phyloP scores from a whole-genome alignment of 1,284 basidiomycete species.

The Ustilago trichophora region DNA sequence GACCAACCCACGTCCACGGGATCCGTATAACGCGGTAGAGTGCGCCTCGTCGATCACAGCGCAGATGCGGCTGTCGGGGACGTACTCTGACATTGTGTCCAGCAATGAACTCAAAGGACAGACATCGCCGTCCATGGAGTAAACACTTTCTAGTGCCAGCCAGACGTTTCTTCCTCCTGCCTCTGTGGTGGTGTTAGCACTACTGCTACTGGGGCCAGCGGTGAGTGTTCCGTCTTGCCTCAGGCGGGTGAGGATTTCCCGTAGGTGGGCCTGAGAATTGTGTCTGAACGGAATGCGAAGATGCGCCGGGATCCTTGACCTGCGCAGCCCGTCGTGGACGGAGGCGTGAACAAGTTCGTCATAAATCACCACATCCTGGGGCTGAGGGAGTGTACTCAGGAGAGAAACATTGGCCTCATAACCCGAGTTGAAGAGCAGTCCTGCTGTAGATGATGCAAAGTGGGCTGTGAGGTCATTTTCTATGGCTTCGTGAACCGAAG shows the following conservation, averaged over 20 bases:
- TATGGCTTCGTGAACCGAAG: conserved; percentile 44
- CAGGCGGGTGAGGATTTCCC: conserved; percentile 12
- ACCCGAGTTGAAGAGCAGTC: conserved; percentile 89
- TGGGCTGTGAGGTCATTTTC: conserved; percentile 51
- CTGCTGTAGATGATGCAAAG: conserved; percentile 69
- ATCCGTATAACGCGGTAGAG: conserved; percentile 79
- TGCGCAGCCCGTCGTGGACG: conserved; percentile 89
- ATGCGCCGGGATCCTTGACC: conserved; percentile 70
- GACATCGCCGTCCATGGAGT: conserved; percentile 95
- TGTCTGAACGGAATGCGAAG: conserved; percentile 33
- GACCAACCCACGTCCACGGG: conserved; percentile 45
- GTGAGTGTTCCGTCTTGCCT: conserved; percentile 3
- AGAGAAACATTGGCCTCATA: conserved; percentile 93
- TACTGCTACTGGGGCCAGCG: neutral
- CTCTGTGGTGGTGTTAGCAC: no score
- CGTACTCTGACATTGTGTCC: conserved; percentile 72
- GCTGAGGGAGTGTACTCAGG: conserved; percentile 83
- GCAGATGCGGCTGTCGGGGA: conserved; percentile 68
- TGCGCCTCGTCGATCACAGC: conserved; percentile 80
- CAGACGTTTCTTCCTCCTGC: conserved; percentile 50
- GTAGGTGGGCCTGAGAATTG: conserved; percentile 23
- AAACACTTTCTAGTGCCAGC: conserved; percentile 86
- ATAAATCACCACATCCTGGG: conserved; percentile 80
- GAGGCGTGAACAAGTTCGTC: conserved; percentile 92
- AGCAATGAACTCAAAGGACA: conserved; percentile 78